These are phyloP conservation scores for Boletus vinaceobasis DNA, from an alignment of 768 basidiomycete genomes.

Conservation along the genomic window DNA sequence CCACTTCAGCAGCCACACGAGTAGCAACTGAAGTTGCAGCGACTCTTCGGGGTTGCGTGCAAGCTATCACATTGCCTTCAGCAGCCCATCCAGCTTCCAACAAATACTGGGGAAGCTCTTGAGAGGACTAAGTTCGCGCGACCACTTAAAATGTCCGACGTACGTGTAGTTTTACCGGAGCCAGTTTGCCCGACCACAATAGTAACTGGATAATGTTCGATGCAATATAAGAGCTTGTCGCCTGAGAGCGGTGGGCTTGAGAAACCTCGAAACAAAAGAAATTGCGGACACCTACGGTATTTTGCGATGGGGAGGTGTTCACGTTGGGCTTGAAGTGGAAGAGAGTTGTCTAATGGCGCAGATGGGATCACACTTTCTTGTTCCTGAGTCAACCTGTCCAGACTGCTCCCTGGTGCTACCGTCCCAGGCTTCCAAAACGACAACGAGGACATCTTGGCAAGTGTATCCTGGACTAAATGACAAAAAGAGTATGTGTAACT, in stretches of 20 bases:
- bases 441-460: slow-evolving; percentile 46
- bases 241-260: slow-evolving; percentile 40
- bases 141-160: slow-evolving; percentile 28
- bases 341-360: slow-evolving; percentile 48
- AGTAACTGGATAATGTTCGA: slow-evolving; percentile 80
- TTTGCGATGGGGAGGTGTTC: slow-evolving; percentile 87
- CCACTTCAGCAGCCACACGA: slow-evolving; percentile 91
- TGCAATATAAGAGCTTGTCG: slow-evolving; percentile 72
- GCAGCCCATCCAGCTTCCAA: slow-evolving; percentile 91
- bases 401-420: slow-evolving; percentile 75
- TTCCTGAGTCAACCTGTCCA: slow-evolving; percentile 77
- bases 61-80: slow-evolving; percentile 81
- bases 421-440: slow-evolving; percentile 93
- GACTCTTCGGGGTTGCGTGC: slow-evolving; percentile 90
- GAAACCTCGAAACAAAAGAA: neutral
- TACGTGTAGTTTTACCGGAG: slow-evolving; percentile 97
- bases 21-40: slow-evolving; percentile 93
- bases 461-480: neutral
- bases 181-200: slow-evolving; percentile 96
- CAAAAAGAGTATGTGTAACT: no score
- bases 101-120: slow-evolving; percentile 95
- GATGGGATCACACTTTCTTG: slow-evolving; percentile 73
- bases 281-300: slow-evolving; percentile 55
- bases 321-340: slow-evolving; percentile 72
- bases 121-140: slow-evolving; percentile 7